phyloP scores from a whole-genome alignment of 1,284 basidiomycete genomes.

The Fomitopsis pinicola region DNA sequence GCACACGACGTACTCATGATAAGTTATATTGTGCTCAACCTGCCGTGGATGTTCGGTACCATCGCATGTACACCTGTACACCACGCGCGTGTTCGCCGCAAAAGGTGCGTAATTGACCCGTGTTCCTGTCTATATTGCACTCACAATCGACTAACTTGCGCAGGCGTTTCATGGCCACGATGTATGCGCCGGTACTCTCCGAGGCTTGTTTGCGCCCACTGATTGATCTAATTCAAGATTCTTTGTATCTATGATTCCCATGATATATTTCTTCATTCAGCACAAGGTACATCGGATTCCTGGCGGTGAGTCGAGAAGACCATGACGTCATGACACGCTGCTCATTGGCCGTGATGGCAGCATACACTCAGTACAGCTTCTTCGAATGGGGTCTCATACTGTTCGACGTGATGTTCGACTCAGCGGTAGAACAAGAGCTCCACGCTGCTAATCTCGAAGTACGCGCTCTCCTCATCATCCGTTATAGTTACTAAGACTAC shows the following conservation, averaged over 20 bases:
- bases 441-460: conserved; percentile 50
- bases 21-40: conserved; percentile 71
- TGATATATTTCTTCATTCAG: conserved; percentile 82
- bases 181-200: conserved; percentile 31
- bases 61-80: conserved; percentile 50
- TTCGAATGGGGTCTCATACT: conserved; percentile 86
- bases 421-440: conserved; percentile 63
- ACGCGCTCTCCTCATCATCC: conserved; percentile 9
- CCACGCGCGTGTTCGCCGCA: conserved; percentile 37
- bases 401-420: conserved; percentile 78
- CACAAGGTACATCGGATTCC: conserved; percentile 79
- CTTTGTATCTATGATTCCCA: conserved; percentile 64
- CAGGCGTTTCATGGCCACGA: conserved; percentile 48
- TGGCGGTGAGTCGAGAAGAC: conserved; percentile 52
- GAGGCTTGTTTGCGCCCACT: background rate
- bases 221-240: conserved; percentile 44
- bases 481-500: background rate
- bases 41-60: conserved; percentile 86
- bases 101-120: conserved; percentile 42
- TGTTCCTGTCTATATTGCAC: background rate
- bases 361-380: conserved; percentile 82
- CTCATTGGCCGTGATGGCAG: conserved; percentile 31
- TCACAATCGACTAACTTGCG: background rate
- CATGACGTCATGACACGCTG: conserved; percentile 8
- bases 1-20: conserved; percentile 91